These are phyloP conservation scores for Mariannaea elegans DNA, from an alignment of 2,329 filamentous ascomycete genomes.

Conservation along the genomic window DNA sequence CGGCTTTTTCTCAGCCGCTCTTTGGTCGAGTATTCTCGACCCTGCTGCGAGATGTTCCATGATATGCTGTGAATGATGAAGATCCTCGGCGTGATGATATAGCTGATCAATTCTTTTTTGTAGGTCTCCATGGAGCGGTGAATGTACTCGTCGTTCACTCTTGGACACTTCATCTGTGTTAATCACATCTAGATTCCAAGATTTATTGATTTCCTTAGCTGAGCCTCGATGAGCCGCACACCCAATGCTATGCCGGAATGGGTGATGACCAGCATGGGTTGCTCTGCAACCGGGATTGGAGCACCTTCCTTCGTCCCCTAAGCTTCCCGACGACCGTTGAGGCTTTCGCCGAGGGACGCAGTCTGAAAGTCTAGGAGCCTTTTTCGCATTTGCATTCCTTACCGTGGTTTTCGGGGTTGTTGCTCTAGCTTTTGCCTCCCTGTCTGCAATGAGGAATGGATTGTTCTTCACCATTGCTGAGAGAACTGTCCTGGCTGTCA, in stretches of 20 bases:
- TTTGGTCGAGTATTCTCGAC: constrained; percentile 8
- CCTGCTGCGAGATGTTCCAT: constrained; percentile 45
- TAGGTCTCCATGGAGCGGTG: constrained; percentile 20
- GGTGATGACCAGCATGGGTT: constrained; percentile 38
- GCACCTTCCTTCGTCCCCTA: constrained; percentile 33
- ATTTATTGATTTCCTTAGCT: constrained; percentile 1
- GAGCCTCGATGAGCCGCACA: constrained; percentile 35
- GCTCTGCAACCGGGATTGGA: constrained; percentile 42
- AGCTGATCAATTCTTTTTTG: constrained; percentile 42
- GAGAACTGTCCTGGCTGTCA: constrained; percentile 18
- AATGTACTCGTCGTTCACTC: background rate
- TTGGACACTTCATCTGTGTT: constrained; percentile 16
- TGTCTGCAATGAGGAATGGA: constrained; percentile 46
- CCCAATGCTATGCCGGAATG: constrained; percentile 45
- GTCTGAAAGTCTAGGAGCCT: constrained; percentile 39
- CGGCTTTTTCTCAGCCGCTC: constrained; percentile 7
- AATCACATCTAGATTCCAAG: constrained; percentile 12
- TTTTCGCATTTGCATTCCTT: constrained; percentile 29
- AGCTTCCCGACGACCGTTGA: constrained; percentile 19
- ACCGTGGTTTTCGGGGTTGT: constrained; percentile 35
- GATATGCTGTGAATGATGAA: constrained; percentile 47
- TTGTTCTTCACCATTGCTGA: constrained; percentile 40
- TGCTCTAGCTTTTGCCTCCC: constrained; percentile 27
- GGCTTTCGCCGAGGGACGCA: constrained; percentile 39
- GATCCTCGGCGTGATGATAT: constrained; percentile 45